These are phyloP conservation scores for Digitaria exilis DNA, from an alignment of 202 grass and related monocot species.

Conservation along the genomic window DNA sequence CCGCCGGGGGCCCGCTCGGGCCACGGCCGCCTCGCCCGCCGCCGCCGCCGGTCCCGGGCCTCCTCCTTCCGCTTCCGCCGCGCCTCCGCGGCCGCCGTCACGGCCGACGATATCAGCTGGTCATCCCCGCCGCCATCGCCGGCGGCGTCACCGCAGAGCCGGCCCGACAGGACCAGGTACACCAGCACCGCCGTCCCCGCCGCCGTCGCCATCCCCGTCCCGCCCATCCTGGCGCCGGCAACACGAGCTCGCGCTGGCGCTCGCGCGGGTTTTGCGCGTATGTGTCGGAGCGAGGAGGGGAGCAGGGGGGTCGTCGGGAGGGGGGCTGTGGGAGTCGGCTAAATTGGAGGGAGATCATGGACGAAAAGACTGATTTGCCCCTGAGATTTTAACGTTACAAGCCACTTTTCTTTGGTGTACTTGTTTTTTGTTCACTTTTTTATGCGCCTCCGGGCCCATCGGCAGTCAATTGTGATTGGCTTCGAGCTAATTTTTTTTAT, in stretches of 20 bases:
- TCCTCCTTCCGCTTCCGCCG: constrained; percentile 26
- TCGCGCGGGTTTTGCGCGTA: background rate
- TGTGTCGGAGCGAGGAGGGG: background rate
- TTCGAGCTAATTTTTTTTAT: too few species aligned
- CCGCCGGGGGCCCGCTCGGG: constrained; percentile 59
- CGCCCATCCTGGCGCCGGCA: constrained; percentile 31
- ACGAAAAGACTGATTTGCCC: constrained; percentile 21
- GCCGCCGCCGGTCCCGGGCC: constrained; percentile 12
- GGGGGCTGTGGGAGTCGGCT: background rate
- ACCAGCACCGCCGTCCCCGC: constrained; percentile 74
- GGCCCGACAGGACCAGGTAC: constrained; percentile 73
- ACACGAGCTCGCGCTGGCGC: background rate
- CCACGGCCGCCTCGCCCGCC: constrained; percentile 31
- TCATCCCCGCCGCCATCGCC: constrained; percentile 18
- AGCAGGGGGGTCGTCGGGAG: background rate
- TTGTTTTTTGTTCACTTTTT: too few species aligned
- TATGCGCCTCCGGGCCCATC: too few species aligned
- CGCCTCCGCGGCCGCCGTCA: constrained; percentile 27
- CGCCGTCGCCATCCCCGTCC: constrained; percentile 57
- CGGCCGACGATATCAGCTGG: constrained; percentile 34
- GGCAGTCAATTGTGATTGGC: too few species aligned
- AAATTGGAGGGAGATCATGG: constrained; percentile 29
- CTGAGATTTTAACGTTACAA: background rate
- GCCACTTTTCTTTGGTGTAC: too few species aligned
- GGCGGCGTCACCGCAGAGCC: constrained; percentile 57